Conservation (phyloP, 2,329 filamentous ascomycete species). For the Pezicula radicicola region DNA sequence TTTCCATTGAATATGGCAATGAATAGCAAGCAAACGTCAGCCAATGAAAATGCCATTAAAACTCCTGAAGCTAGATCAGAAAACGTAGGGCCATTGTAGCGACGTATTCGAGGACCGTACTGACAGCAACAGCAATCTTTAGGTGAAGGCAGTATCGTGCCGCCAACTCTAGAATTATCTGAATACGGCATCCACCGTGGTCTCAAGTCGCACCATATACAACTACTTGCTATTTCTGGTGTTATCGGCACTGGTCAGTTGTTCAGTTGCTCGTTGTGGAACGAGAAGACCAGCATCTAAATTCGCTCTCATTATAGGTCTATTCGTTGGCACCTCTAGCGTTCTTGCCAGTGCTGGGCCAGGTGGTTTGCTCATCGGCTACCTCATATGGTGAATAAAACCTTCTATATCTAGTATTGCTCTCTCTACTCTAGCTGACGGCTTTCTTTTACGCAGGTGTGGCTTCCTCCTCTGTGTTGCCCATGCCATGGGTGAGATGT, state of each 20-base stretch:
- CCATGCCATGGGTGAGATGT: slow-evolving; percentile 34
- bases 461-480: slow-evolving; percentile 34
- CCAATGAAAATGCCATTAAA: no score
- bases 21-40: no score
- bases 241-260: slow-evolving; percentile 36
- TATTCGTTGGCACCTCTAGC: slow-evolving; percentile 41
- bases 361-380: slow-evolving; percentile 36
- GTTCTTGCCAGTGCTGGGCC: slow-evolving; percentile 39
- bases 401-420: slow-evolving; percentile 25
- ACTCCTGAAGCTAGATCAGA: no score
- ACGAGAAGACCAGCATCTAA: background rate
- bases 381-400: slow-evolving; percentile 41
- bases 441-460: background rate
- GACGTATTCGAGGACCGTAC: no score
- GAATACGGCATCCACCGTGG: background rate
- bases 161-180: background rate
- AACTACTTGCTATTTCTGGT: slow-evolving; percentile 37
- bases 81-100: no score
- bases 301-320: slow-evolving; percentile 1
- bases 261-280: background rate
- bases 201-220: slow-evolving; percentile 37
- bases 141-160: background rate
- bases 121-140: background rate
- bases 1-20: no score
- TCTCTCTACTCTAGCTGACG: background rate